Conservation (phyloP, 768 basidiomycete species). For the Trametes sanguinea region DNA sequence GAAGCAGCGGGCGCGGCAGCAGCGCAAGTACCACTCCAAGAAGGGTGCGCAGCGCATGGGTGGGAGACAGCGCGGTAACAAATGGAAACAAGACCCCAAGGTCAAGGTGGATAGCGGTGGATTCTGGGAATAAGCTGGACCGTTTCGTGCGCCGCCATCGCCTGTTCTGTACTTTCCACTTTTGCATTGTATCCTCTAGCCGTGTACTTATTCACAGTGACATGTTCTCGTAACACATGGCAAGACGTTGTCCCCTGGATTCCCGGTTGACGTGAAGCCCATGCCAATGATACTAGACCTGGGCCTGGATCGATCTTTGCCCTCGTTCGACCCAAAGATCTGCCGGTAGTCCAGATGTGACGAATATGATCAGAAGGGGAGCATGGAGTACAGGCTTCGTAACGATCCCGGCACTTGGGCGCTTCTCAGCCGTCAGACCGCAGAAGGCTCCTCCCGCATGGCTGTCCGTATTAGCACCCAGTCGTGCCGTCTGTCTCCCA, state of each 20-base stretch:
- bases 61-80: conserved; percentile 78
- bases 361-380: neutral
- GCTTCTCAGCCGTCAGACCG: neutral
- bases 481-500: too few relatives aligned
- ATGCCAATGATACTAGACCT: too few relatives aligned
- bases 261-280: neutral
- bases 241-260: too few relatives aligned
- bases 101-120: conserved; percentile 58
- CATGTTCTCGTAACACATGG: too few relatives aligned
- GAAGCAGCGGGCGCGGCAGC: conserved; percentile 59
- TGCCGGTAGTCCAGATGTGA: conserved; percentile 5
- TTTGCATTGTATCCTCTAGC: conserved; percentile 2
- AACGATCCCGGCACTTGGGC: neutral
- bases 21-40: conserved; percentile 80
- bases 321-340: neutral
- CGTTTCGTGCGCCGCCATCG: neutral
- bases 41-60: conserved; percentile 57
- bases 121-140: conserved; percentile 48
- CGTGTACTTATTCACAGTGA: neutral
- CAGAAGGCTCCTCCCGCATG: neutral
- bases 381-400: neutral
- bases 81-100: conserved; percentile 76
- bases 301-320: conserved; percentile 1
- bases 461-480: too few relatives aligned
- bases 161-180: neutral